These are phyloP conservation scores for Protea cynaroides DNA, from an alignment of 164 flowering plant genomes.

Conservation along the genomic window DNA sequence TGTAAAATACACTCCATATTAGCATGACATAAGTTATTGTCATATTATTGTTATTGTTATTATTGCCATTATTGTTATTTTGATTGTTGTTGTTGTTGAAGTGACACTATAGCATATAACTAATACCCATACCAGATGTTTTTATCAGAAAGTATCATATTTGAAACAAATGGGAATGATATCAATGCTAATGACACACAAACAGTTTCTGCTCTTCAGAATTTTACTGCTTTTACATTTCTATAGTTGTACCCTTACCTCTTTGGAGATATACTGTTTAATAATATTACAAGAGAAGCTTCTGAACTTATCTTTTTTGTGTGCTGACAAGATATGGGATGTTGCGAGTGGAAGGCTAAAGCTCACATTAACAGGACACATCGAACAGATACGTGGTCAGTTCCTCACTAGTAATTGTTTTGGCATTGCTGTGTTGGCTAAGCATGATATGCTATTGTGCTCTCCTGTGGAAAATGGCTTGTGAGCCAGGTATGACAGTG, in stretches of 20 bases:
- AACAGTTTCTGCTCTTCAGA: not conserved
- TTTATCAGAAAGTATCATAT: no score
- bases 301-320: constrained; percentile 14
- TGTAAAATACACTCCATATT: no score
- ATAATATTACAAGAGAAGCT: not conserved
- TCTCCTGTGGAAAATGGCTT: not conserved
- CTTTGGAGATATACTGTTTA: not conserved
- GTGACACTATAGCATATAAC: no score
- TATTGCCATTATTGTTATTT: no score
- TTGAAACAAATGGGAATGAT: no score
- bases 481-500: not conserved
- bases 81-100: no score
- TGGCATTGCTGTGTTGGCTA: not conserved
- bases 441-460: not conserved
- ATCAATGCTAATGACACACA: no score
- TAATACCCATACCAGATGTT: no score
- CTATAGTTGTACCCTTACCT: not conserved
- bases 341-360: constrained; percentile 73
- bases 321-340: constrained; percentile 78
- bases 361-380: constrained; percentile 95
- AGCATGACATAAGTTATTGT: no score
- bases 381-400: constrained; percentile 92
- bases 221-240: not conserved
- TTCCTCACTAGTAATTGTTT: constrained; percentile 11
- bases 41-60: no score